Evolutionary conservation across 345 rosid genomes (phyloP).

Genomic region (Euphorbia lathyris): DNA sequence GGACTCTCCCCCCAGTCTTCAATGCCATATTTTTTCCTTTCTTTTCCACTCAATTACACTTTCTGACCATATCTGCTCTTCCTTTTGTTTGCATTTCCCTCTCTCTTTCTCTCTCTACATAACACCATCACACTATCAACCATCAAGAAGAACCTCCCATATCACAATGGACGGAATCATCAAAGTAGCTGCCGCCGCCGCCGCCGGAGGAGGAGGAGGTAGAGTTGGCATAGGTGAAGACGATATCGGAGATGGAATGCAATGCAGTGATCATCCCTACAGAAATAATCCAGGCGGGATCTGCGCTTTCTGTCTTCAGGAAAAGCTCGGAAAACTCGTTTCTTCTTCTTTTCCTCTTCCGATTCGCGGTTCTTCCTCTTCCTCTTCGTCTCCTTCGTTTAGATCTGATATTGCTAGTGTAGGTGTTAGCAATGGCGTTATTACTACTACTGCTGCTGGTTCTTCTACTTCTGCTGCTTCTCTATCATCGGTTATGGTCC

Average conservation of each 20-base stretch:
- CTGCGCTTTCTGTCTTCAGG: slow-evolving; percentile 98
- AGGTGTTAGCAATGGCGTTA: slow-evolving; percentile 7
- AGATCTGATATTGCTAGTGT: slow-evolving; percentile 59
- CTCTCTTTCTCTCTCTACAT: slow-evolving; percentile 13
- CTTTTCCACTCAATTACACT: slow-evolving; percentile 30
- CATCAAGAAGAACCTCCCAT: too few species aligned
- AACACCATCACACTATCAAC: too few species aligned
- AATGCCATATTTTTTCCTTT: slow-evolving; percentile 11
- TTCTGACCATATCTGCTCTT: slow-evolving; percentile 28
- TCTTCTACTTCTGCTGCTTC: slow-evolving; percentile 11
- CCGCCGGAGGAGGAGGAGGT: slow-evolving; percentile 14
- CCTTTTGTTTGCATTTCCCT: slow-evolving; percentile 21
- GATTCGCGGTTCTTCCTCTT: slow-evolving; percentile 40
- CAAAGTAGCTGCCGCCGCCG: slow-evolving; percentile 25
- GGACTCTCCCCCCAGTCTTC: slow-evolving; percentile 23
- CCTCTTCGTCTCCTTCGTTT: slow-evolving; percentile 72
- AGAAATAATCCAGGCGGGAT: slow-evolving; percentile 90
- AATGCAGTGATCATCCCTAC: slow-evolving; percentile 72
- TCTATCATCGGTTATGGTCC: slow-evolving; percentile 42
- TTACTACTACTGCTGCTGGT: neutral
- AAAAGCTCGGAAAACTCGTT: slow-evolving; percentile 92
- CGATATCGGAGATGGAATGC: slow-evolving; percentile 82
- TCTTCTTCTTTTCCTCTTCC: slow-evolving; percentile 81
- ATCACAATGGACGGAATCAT: slow-evolving; percentile 28
- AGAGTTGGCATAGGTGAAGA: slow-evolving; percentile 47